Conservation (phyloP, 2,329 filamentous ascomycete species). For the Colletotrichum camelliae region DNA sequence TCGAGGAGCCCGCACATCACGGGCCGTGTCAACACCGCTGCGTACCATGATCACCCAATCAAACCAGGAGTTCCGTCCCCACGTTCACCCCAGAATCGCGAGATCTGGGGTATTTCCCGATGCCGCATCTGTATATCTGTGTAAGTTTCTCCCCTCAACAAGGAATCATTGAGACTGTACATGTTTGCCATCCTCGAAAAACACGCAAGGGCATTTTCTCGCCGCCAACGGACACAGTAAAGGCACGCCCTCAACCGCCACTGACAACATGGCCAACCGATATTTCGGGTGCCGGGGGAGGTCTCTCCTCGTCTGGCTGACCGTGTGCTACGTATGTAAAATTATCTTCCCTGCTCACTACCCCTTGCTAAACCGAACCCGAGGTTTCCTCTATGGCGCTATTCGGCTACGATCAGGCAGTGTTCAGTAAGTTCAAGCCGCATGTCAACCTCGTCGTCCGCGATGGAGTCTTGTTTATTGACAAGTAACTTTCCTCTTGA, state of each 20-base stretch:
- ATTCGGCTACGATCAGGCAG: neutral
- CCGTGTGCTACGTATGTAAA: accelerated
- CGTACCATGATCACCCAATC: neutral
- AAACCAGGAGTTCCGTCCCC: neutral
- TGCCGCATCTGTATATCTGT: neutral
- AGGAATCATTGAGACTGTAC: neutral
- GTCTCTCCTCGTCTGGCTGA: neutral
- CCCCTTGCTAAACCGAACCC: accelerated
- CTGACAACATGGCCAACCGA: neutral
- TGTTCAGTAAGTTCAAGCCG: neutral
- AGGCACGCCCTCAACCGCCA: neutral
- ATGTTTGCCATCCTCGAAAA: neutral
- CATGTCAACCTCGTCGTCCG: accelerated
- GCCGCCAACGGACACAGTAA: neutral
- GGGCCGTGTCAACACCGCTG: neutral
- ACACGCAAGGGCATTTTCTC: accelerated
- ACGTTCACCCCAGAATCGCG: neutral
- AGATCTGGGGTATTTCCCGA: neutral
- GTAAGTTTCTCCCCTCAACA: neutral
- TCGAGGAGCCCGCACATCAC: neutral
- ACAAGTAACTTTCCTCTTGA: neutral
- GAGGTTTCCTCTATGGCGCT: neutral
- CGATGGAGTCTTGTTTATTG: accelerated
- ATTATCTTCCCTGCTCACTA: accelerated
- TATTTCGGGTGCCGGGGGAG: neutral